phyloP scores from a whole-genome alignment of 2,329 filamentous ascomycete species.

The Fusarium tanahbumbuense region DNA sequence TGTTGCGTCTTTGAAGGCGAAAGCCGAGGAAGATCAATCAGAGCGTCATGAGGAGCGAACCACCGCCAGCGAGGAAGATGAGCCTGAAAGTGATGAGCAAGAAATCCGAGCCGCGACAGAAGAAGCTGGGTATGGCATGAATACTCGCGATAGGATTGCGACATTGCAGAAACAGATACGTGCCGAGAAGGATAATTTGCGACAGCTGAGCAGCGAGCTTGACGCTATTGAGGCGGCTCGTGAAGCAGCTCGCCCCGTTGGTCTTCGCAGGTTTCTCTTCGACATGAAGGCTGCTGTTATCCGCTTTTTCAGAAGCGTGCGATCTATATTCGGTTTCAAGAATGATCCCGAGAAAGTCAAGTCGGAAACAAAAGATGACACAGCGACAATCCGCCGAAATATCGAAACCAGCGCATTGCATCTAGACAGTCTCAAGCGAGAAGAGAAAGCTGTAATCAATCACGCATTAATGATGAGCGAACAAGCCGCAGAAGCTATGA shows the following conservation, averaged over 20 bases:
- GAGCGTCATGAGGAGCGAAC: background rate
- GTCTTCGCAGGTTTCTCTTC: conserved; percentile 7
- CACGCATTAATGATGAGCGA: background rate
- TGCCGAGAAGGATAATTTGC: background rate
- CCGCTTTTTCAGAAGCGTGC: background rate
- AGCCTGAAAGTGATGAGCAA: rapidly evolving
- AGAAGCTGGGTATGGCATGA: background rate
- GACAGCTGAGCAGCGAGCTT: background rate
- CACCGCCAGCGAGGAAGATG: background rate
- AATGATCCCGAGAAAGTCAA: rapidly evolving
- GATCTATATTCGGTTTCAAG: background rate
- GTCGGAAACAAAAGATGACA: background rate
- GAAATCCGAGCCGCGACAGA: background rate
- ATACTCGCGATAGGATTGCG: background rate
- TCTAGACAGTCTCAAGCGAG: background rate
- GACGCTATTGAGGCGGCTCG: background rate
- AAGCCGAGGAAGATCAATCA: background rate
- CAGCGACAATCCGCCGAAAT: conserved; percentile 1
- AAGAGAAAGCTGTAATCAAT: background rate
- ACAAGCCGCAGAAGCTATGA: background rate
- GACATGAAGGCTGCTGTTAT: background rate
- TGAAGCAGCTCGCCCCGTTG: background rate
- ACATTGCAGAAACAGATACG: conserved; percentile 6
- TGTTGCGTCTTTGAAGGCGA: background rate
- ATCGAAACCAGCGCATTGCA: background rate